These are phyloP conservation scores for Striga hermonthica DNA, from an alignment of 305 asterid species.

Conservation along the genomic window DNA sequence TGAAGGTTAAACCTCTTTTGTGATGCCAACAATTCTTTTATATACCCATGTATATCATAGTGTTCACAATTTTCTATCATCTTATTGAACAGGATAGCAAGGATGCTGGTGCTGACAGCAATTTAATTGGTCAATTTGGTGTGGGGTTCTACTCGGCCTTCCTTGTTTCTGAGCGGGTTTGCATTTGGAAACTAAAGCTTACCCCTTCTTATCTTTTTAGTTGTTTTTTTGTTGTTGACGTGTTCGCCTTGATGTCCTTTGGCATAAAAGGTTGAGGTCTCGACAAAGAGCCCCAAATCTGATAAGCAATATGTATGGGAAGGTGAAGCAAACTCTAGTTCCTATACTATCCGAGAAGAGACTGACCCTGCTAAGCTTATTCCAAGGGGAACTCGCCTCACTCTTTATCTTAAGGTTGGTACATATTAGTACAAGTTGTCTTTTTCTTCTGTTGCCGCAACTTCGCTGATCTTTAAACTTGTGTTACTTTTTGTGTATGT, in stretches of 20 bases:
- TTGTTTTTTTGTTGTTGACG: slow-evolving; percentile 4
- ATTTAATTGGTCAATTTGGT: slow-evolving; percentile 97
- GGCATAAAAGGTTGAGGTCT: slow-evolving; percentile 79
- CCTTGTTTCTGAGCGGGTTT: slow-evolving; percentile 90
- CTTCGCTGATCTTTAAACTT: slow-evolving; percentile 16
- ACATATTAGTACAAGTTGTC: neutral
- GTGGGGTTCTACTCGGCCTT: slow-evolving; percentile 98
- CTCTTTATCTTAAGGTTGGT: slow-evolving; percentile 80
- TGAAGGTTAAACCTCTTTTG: slow-evolving; percentile 54
- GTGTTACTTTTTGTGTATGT: slow-evolving; percentile 24
- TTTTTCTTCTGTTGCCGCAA: slow-evolving; percentile 6
- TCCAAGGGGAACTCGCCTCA: slow-evolving; percentile 94
- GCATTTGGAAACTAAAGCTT: slow-evolving; percentile 24
- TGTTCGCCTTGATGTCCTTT: slow-evolving; percentile 3
- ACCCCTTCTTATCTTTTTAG: slow-evolving; percentile 13
- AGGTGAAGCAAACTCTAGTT: slow-evolving; percentile 88
- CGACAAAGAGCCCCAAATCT: slow-evolving; percentile 94
- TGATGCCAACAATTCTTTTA: slow-evolving; percentile 23
- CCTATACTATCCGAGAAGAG: slow-evolving; percentile 90
- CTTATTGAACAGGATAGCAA: slow-evolving; percentile 74
- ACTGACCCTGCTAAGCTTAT: slow-evolving; percentile 84
- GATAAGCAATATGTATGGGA: slow-evolving; percentile 97
- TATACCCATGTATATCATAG: slow-evolving; percentile 1
- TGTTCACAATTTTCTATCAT: slow-evolving; percentile 20
- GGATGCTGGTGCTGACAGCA: slow-evolving; percentile 89